Percentiles rank a stretch among this genome's conserved stretches.
Evolutionary conservation across 345 rosid species (phyloP).

Genomic region (Hirschfeldia incana): DNA sequence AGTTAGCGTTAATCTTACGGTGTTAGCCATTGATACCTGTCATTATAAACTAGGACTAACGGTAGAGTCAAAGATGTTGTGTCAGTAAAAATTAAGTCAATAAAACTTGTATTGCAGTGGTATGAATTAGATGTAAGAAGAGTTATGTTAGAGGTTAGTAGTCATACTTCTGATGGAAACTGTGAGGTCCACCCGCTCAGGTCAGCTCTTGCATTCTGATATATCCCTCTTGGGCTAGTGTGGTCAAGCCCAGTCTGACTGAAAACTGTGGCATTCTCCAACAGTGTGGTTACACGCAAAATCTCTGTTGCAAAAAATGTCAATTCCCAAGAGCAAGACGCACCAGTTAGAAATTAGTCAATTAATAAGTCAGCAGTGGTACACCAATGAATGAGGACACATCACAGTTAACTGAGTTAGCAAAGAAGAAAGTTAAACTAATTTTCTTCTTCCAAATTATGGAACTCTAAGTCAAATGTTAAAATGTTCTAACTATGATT

Average conservation of each 20-base stretch:
- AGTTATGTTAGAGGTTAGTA: conserved; percentile 99
- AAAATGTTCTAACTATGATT: conserved; percentile 10
- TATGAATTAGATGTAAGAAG: conserved; percentile 57
- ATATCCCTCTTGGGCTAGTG: conserved; percentile 92
- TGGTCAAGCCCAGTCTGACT: conserved; percentile 98
- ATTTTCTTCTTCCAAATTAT: too few species aligned
- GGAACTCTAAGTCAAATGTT: neutral
- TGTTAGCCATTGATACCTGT: conserved; percentile 55
- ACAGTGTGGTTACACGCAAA: conserved; percentile 95
- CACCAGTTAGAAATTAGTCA: conserved; percentile 83
- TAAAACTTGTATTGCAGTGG: conserved; percentile 48
- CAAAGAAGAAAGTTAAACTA: conserved; percentile 4
- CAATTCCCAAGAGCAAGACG: conserved; percentile 95
- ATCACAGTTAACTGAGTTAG: conserved; percentile 58
- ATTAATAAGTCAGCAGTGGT: conserved; percentile 57
- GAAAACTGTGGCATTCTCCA: conserved; percentile 99
- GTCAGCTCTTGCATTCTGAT: conserved; percentile 94
- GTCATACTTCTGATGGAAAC: conserved; percentile 98
- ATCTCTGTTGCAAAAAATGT: conserved; percentile 98
- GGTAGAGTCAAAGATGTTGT: conserved; percentile 46
- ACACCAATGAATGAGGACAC: conserved; percentile 53
- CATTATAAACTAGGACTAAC: conserved; percentile 40
- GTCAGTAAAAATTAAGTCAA: conserved; percentile 60
- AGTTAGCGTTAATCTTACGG: conserved; percentile 23
- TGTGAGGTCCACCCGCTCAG: conserved; percentile 89